Base-by-base conservation (phyloP, 106 monocot species). In the Dioscorea dumetorum region DNA sequence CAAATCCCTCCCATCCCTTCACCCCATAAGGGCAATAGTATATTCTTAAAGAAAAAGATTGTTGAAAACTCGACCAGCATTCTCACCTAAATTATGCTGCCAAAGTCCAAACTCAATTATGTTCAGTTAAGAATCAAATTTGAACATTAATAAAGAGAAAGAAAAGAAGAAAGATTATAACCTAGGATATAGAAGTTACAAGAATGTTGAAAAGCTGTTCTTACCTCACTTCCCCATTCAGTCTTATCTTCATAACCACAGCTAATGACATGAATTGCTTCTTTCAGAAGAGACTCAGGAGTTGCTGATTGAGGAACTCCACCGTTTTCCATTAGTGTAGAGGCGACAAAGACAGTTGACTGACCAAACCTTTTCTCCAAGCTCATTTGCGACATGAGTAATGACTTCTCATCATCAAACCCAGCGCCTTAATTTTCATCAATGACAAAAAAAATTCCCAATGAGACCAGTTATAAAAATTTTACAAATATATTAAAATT, bases 301-400 rank as follows among this genome's bases (percentile, higher is more conserved):
- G 68, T 57, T 56, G 68, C 68, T 33, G 68, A 69, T 33, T 69
- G 57, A 69, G 68, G 68, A 56, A 69, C 68, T 48, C 68, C 68
- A 19, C 68, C 68, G 35, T 69, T 69, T 57, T 69, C 68, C 68
- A 69, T 69, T 56, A 69, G 56, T 1, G 68, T 69, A 57, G 68
- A 69, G 33, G 68, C 68, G 57, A 69, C 68, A 69, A 69, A 69
- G 33, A 69, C 68, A 69, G 68, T 69, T 57, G 68, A 69, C 32
- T 69, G 68, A 2, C 54, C 68, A 69, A 69, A 69, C 56, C 68
- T 69, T 68, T 68, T 69, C 33, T 69, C 68, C 56, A 69, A 57
- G 68, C 68, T 69, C 68, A 69, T 57, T 16, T 69, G 68, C 4
- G 68, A 69, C 68, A 69, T 69, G 28, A 69, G 68, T 24, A 69